Base-by-base conservation (phyloP, 495 filamentous ascomycete species). In the Penicillium salamii region DNA sequence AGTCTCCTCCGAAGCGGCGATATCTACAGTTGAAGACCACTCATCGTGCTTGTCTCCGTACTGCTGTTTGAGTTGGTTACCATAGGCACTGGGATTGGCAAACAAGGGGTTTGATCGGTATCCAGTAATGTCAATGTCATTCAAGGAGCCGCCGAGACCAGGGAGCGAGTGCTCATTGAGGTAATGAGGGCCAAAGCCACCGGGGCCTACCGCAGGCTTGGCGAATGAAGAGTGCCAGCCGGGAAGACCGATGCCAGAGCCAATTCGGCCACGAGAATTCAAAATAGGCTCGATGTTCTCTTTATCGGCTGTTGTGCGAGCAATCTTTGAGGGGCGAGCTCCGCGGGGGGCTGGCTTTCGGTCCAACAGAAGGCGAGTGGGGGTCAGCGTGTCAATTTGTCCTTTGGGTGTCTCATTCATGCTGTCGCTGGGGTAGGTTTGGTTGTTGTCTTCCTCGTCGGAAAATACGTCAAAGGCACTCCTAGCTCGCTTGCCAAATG, bases 201-300 rank as follows among this genome's bases (percentile, higher is more conserved):
- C 57, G 8, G 54, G 42, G 18, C 53, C 53, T 31, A 4, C 8
- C 8, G 58, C 52, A 39, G 61, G 57, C 47, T 68, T 73, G 9
- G 59, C 9, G 11, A 58, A 51, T 18, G 69, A 62, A 3, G 68
- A 65, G 23, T 61, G 33, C 68, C 67, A 75, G 15, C 38, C 45
- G 4, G 55, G 50, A 29, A 56, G 42, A 13, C 67, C 69, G 12
- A 32, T 3, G 29, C 29, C 29, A 32, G 3, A 32, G 29, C 29
- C 29, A 18, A 72, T 58, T n/a, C 61, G 59, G 17, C 62, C 68
- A 20, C 65, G 57, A 19, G 42, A 23, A 38, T 70, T 58, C 36
- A 76, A 26, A 23, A 70, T 64, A 12, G 73, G 74, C 46, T 74
- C 70, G n/a, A 76, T 55, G 52, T 77, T 78, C 45, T 78, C 74